A percentile compares a stretch with the other conserved stretches of the same genome.
Evolutionary conservation across 306 rosid species (phyloP).

Genomic region (Alnus glutinosa): DNA sequence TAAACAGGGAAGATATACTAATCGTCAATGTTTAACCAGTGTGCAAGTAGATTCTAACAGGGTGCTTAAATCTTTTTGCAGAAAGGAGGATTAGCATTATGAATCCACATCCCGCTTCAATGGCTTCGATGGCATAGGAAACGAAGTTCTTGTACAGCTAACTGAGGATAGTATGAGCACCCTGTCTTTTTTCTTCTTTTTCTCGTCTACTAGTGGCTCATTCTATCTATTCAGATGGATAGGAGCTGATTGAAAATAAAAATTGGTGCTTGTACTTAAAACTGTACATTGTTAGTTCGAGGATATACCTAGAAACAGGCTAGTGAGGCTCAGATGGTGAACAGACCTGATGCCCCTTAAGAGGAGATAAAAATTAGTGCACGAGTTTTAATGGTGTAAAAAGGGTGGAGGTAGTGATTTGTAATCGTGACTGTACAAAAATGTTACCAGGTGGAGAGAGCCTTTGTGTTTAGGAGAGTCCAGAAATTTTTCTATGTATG

Average conservation of each 20-base stretch:
- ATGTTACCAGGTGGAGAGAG: slow-evolving; percentile 35
- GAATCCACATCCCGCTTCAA: slow-evolving; percentile 40
- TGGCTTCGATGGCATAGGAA: slow-evolving; percentile 38
- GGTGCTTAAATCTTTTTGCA: slow-evolving; percentile 30
- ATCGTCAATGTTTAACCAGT: background rate
- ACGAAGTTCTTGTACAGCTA: slow-evolving; percentile 51
- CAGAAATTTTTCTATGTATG: slow-evolving; percentile 33
- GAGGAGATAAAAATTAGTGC: slow-evolving; percentile 45
- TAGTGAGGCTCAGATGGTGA: slow-evolving; percentile 47
- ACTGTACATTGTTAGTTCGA: slow-evolving; percentile 61
- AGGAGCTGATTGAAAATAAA: slow-evolving; percentile 45
- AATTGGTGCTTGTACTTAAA: slow-evolving; percentile 46
- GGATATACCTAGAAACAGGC: slow-evolving; percentile 51
- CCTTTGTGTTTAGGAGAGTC: slow-evolving; percentile 30
- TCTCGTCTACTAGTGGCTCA: slow-evolving; percentile 34
- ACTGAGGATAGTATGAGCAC: slow-evolving; percentile 50
- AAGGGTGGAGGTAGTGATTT: slow-evolving; percentile 42
- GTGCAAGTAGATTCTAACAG: slow-evolving; percentile 22
- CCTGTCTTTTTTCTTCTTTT: slow-evolving; percentile 34
- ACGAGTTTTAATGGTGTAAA: slow-evolving; percentile 52
- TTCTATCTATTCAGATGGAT: slow-evolving; percentile 40
- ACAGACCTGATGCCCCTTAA: slow-evolving; percentile 36
- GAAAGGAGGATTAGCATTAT: slow-evolving; percentile 65
- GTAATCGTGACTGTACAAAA: slow-evolving; percentile 54
- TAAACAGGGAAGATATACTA: background rate